These are phyloP conservation scores for Gentiana macrophylla DNA, from an alignment of 257 asterid genomes.

Conservation along the genomic window DNA sequence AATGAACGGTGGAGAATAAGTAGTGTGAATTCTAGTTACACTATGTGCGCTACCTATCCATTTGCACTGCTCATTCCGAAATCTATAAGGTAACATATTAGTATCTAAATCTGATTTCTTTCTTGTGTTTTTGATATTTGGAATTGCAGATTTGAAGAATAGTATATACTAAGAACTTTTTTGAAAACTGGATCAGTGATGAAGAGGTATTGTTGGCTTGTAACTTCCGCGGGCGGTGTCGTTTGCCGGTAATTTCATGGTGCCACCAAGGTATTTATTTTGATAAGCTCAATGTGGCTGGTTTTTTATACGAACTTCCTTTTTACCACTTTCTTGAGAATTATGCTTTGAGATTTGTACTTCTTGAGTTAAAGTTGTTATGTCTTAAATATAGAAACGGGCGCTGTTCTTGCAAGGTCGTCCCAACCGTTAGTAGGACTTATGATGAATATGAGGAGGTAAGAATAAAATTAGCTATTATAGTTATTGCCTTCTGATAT, in stretches of 20 bases:
- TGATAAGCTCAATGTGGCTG: not conserved
- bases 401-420: conserved; percentile 97
- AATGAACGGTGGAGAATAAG: conserved; percentile 93
- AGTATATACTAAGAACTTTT: conserved; percentile 19
- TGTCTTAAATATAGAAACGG: conserved; percentile 49
- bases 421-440: conserved; percentile 95
- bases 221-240: conserved; percentile 76
- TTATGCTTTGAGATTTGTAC: not conserved
- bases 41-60: conserved; percentile 82
- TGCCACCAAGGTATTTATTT: conserved; percentile 59
- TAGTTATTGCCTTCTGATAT: not conserved
- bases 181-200: conserved; percentile 46
- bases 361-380: not conserved
- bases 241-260: conserved; percentile 93
- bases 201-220: conserved; percentile 78
- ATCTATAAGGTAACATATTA: conserved; percentile 53
- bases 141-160: conserved; percentile 14
- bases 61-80: conserved; percentile 92
- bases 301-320: no score
- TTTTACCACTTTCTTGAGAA: not conserved
- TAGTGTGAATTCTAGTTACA: conserved; percentile 53
- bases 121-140: conserved; percentile 8
- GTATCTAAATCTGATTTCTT: not conserved
- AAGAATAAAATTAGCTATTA: conserved; percentile 5
- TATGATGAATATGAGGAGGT: conserved; percentile 99